phyloP scores from a whole-genome alignment of 352 stramenopile species.

The Phytopythium aichiense region DNA sequence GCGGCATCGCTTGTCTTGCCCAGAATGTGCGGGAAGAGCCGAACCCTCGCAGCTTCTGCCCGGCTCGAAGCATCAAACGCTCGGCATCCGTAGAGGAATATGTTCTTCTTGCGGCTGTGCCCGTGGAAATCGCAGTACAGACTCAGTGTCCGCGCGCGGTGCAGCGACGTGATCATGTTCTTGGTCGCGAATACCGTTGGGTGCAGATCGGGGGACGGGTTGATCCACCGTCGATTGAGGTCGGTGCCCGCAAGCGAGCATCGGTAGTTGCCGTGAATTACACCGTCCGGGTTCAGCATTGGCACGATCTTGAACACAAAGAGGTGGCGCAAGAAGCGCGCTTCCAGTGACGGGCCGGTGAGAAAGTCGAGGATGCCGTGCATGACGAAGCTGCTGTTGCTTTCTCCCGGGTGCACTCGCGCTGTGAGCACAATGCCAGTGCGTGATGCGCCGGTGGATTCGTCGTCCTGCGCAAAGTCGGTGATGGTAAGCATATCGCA shows the following conservation, averaged over 20 bases:
- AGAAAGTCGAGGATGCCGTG: conserved; percentile 88
- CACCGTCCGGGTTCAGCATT: conserved; percentile 93
- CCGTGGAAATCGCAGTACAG: conserved; percentile 89
- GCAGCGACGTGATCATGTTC: conserved; percentile 55
- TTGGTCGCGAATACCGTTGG: conserved; percentile 80
- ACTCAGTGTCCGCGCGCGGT: conserved; percentile 38
- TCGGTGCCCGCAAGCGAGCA: conserved; percentile 84
- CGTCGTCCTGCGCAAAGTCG: conserved; percentile 58
- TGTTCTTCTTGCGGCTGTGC: conserved; percentile 85
- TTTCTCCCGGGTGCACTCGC: conserved; percentile 87
- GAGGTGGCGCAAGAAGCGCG: conserved; percentile 64
- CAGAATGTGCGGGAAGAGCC: conserved; percentile 71
- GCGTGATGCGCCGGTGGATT: conserved; percentile 25
- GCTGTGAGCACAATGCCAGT: conserved; percentile 76
- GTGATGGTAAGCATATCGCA: conserved; percentile 90
- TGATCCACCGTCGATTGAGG: conserved; percentile 79
- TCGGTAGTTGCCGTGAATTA: conserved; percentile 91
- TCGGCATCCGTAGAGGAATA: conserved; percentile 85
- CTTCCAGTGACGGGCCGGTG: conserved; percentile 61
- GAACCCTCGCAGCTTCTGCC: conserved; percentile 44
- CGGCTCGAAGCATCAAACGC: conserved; percentile 37
- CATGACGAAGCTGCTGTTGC: conserved; percentile 88
- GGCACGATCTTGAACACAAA: conserved; percentile 91
- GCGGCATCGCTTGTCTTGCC: conserved; percentile 41
- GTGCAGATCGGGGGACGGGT: conserved; percentile 50